A percentile compares a stretch with the other conserved stretches of the same genome.
phyloP scores from a whole-genome alignment of 805 yeast genomes.

The Candida nitratophila region DNA sequence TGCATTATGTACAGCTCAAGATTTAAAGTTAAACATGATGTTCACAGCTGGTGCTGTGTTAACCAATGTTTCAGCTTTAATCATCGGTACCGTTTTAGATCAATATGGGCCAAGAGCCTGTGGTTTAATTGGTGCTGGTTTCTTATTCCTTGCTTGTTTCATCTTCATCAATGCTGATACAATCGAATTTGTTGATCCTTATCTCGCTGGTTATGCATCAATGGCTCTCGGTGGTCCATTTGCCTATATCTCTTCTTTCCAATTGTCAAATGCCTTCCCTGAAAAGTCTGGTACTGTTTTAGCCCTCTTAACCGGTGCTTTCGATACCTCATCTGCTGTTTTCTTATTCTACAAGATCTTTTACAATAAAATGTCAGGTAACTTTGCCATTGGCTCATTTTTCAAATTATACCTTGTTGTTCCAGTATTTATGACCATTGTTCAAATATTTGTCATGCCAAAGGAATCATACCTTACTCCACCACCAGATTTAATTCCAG shows the following conservation, averaged over 20 bases:
- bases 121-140: constrained; percentile 44
- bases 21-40: constrained; percentile 49
- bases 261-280: constrained; percentile 51
- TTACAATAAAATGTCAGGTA: constrained; percentile 26
- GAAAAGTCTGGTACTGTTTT: constrained; percentile 43
- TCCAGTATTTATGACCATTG: constrained; percentile 41
- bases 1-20: constrained; percentile 45
- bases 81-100: constrained; percentile 44
- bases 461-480: constrained; percentile 41
- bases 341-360: constrained; percentile 40
- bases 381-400: constrained; percentile 35
- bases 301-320: constrained; percentile 51
- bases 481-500: constrained; percentile 26
- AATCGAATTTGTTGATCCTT: constrained; percentile 37
- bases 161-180: constrained; percentile 35
- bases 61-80: constrained; percentile 46
- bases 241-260: constrained; percentile 48
- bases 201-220: constrained; percentile 40
- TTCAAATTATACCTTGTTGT: constrained; percentile 41
- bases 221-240: constrained; percentile 57
- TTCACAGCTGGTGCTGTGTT: constrained; percentile 51
- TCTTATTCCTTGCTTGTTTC: constrained; percentile 37
- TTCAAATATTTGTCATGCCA: constrained; percentile 43
- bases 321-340: constrained; percentile 51
- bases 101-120: constrained; percentile 45